Evolutionary conservation across 2,329 filamentous ascomycete species (phyloP), one percentile per base, ranked within the genome.

Genomic region (Tolypocladium nubicola): DNA sequence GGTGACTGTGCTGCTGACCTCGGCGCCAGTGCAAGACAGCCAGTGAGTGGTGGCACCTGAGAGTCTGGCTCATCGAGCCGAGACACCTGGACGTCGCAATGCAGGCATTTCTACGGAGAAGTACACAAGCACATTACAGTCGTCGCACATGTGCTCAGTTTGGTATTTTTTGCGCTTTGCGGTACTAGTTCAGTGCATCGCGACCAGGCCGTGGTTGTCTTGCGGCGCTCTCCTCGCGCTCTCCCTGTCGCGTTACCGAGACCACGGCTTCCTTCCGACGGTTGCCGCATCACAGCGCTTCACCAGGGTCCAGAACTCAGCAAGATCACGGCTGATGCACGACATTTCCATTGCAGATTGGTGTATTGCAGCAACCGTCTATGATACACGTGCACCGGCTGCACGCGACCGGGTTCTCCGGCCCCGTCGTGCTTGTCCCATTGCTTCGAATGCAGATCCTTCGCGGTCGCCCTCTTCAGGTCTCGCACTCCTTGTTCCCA

Each of bases 331-430:
- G 13, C 19, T 14, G 19, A 30, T 5, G 30, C 30, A 30, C 30
- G 30, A 1, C 10, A 21, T 59, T 39, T 56, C 57, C 52, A 62
- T 57, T 58, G 59, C 57, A 59, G 63, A 64, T 65, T 66, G 65
- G 61, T 69, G 61, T 62, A 67, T 65, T 67, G 62, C 61, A 68
- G 61, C 67, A 70, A 65, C 68, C 62, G 55, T 57, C 64, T 70
- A 69, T 70, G 67, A 64, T 71, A 71, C 69, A 71, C 60, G 61
- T 59, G 62, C 66, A 64, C 59, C 55, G 59, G 61, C 60, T 63
- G 59, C 61, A 63, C 63, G 64, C 63, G 40, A 61, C 62, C 52
- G 57, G 60, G 56, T 59, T 58, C 61, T 61, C 61, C 60, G 56
- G 59, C 60, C 61, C 57, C 61, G 63, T 58, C 53, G 59, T 61